phyloP scores from a whole-genome alignment of 345 rosid species.

The Populus euphratica region DNA sequence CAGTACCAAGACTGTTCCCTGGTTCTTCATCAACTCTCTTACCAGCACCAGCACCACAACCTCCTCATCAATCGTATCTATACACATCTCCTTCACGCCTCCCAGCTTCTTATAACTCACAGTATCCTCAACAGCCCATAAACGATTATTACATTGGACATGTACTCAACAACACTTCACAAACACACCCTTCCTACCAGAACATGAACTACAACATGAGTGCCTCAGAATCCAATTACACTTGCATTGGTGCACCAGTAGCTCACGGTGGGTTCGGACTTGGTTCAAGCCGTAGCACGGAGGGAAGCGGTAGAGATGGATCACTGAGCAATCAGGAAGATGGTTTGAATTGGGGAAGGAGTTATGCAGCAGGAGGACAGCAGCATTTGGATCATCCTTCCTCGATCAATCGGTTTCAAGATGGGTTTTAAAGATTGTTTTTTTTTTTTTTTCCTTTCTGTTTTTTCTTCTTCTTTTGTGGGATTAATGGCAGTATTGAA shows the following conservation, averaged over 20 bases:
- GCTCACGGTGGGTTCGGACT: constrained; percentile 38
- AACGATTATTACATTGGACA: constrained; percentile 64
- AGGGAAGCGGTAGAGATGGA: constrained; percentile 37
- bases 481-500: constrained; percentile 10
- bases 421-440: constrained; percentile 40
- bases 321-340: constrained; percentile 47
- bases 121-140: constrained; percentile 26
- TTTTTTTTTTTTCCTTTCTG: constrained; percentile 5
- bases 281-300: constrained; percentile 27
- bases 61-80: constrained; percentile 38
- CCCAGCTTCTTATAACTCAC: constrained; percentile 33
- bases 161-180: constrained; percentile 44
- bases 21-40: constrained; percentile 41
- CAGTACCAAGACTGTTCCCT: constrained; percentile 43
- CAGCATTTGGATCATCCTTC: constrained; percentile 43
- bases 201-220: constrained; percentile 34
- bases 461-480: constrained; percentile 8
- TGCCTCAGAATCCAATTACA: constrained; percentile 46
- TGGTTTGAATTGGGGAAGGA: constrained; percentile 43
- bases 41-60: constrained; percentile 26
- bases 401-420: constrained; percentile 61
- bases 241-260: constrained; percentile 79
- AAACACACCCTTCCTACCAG: constrained; percentile 27
- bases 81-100: constrained; percentile 51
- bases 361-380: constrained; percentile 21